These are phyloP conservation scores for Zygoascus tannicola DNA, from an alignment of 805 yeast species.

Conservation along the genomic window DNA sequence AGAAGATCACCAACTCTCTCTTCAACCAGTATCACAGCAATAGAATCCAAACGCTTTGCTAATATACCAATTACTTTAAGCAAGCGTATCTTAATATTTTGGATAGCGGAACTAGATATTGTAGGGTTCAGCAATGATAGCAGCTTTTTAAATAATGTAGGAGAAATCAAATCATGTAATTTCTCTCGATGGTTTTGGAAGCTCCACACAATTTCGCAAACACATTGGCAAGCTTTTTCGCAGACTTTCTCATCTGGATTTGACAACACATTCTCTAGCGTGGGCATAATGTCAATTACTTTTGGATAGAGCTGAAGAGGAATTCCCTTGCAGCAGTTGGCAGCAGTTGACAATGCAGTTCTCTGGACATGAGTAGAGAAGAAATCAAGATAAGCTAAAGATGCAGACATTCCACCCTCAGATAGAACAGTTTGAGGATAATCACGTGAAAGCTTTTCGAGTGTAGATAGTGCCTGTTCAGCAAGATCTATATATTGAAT, in stretches of 20 bases:
- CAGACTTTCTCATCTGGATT: conserved; percentile 49
- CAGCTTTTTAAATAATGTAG: conserved; percentile 14
- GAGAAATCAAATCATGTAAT: conserved; percentile 35
- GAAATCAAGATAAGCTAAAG: conserved; percentile 72
- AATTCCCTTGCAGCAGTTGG: conserved; percentile 13
- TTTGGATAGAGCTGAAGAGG: conserved; percentile 18
- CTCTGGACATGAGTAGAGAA: conserved; percentile 84
- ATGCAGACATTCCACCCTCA: conserved; percentile 54
- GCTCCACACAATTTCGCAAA: conserved; percentile 47
- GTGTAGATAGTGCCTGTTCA: conserved; percentile 69
- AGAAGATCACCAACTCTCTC: conserved; percentile 42
- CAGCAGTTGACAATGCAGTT: conserved; percentile 49
- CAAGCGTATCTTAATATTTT: conserved; percentile 6
- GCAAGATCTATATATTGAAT: conserved; percentile 83
- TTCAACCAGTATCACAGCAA: conserved; percentile 34
- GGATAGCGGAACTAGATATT: conserved; percentile 9
- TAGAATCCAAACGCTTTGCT: conserved; percentile 36
- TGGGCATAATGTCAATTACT: conserved; percentile 50
- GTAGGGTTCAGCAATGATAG: conserved; percentile 15
- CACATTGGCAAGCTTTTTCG: conserved; percentile 57
- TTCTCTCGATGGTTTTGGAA: conserved; percentile 36
- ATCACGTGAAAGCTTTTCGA: conserved; percentile 28
- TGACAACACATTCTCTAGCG: conserved; percentile 43
- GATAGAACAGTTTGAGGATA: conserved; percentile 31
- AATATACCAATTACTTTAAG: conserved; percentile 28